phyloP scores from a whole-genome alignment of 441 rosid species.

The Populus hybrid region DNA sequence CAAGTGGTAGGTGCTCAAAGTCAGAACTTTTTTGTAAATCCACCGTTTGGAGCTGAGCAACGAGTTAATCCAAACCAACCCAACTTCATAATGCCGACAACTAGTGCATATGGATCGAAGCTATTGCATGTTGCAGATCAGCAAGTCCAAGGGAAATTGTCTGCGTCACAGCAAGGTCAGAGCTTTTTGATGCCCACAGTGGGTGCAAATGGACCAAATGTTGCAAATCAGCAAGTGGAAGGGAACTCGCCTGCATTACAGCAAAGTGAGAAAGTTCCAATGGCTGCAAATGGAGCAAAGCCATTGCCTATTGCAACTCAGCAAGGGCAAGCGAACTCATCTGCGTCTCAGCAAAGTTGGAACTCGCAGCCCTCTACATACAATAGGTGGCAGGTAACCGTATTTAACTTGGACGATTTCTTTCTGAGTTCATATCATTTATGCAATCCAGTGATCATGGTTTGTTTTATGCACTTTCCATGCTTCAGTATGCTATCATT shows the following conservation, averaged over 20 bases:
- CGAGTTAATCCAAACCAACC: constrained; percentile 36
- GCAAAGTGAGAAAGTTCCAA: background rate
- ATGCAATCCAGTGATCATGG: background rate
- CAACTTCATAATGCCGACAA: background rate
- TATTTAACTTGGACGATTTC: background rate
- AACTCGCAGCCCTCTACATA: constrained; percentile 27
- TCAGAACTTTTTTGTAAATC: constrained; percentile 36
- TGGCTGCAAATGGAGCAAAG: background rate
- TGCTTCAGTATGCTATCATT: background rate
- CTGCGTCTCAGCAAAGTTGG: constrained; percentile 23
- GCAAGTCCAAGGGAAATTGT: background rate
- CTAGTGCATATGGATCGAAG: constrained; percentile 14
- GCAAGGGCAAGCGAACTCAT: constrained; percentile 35
- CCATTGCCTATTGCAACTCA: constrained; percentile 11
- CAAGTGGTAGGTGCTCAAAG: constrained; percentile 22
- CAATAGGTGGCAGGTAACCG: constrained; percentile 36
- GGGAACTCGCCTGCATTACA: background rate
- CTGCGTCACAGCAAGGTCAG: background rate
- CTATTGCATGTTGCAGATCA: background rate
- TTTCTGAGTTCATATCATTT: background rate
- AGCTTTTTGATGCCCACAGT: background rate
- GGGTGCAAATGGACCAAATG: background rate
- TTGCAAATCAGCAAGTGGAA: background rate
- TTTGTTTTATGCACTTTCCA: background rate
- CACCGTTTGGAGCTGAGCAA: constrained; percentile 13